Conservation (phyloP, 495 filamentous ascomycete species). For the Podospora conica region DNA sequence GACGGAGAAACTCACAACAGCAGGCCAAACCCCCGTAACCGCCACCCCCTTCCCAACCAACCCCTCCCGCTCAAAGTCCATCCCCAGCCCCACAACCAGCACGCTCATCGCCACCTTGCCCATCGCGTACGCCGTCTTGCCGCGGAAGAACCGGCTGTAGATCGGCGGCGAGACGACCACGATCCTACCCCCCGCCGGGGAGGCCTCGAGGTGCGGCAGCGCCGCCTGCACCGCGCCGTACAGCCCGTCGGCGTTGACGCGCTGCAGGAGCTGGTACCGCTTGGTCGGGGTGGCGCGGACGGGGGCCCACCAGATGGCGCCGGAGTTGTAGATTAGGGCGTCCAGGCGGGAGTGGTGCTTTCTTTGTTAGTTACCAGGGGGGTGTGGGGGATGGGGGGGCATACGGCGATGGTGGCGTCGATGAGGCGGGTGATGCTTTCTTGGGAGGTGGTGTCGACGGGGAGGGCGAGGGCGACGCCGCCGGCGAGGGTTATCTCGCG, state of each 20-base stretch:
- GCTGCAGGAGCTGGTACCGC: conserved; percentile 77
- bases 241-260: conserved; percentile 70
- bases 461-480: conserved; percentile 58
- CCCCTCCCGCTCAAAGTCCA: conserved; percentile 71
- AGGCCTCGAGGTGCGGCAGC: conserved; percentile 50
- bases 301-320: conserved; percentile 81
- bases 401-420: conserved; percentile 50
- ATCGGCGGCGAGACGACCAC: conserved; percentile 82
- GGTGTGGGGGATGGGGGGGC: neutral
- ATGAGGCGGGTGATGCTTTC: conserved; percentile 59
- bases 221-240: conserved; percentile 61
- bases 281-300: conserved; percentile 68
- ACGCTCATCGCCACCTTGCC: conserved; percentile 84
- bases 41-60: conserved; percentile 52
- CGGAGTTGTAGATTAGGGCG: conserved; percentile 74
- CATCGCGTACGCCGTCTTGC: conserved; percentile 84
- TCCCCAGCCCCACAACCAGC: conserved; percentile 70
- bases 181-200: conserved; percentile 54
- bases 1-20: conserved; percentile 47
- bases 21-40: conserved; percentile 79
- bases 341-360: conserved; percentile 59
- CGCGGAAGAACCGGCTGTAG: conserved; percentile 76
- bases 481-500: conserved; percentile 67
- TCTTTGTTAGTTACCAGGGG: neutral
- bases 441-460: conserved; percentile 63